Evolutionary conservation across 2,329 filamentous ascomycete genomes (phyloP).

Genomic region (Cladophialophora carrionii): DNA sequence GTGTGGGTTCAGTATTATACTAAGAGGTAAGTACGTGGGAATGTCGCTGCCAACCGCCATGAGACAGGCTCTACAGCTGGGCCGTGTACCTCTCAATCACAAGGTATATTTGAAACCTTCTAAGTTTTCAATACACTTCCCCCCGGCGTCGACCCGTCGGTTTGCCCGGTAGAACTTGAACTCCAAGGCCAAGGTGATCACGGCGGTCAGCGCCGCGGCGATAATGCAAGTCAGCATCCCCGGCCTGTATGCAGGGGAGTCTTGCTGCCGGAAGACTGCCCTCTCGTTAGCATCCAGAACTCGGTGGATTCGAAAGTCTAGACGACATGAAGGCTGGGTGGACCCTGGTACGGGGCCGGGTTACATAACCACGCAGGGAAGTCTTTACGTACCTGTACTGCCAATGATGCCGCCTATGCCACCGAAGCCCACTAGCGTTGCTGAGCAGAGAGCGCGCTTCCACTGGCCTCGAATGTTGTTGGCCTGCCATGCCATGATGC

Average conservation of each 20-base stretch:
- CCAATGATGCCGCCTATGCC: constrained; percentile 77
- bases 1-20: background rate
- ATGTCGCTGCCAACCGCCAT: background rate
- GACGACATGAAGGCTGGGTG: background rate
- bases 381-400: constrained; percentile 52
- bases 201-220: constrained; percentile 23
- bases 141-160: constrained; percentile 44
- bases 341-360: too few species aligned
- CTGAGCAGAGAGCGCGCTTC: constrained; percentile 79
- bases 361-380: too few species aligned
- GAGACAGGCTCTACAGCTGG: too few species aligned
- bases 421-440: constrained; percentile 74
- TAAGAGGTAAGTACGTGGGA: background rate
- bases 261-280: constrained; percentile 60
- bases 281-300: background rate
- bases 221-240: constrained; percentile 41
- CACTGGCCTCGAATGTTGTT: constrained; percentile 88
- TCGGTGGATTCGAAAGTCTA: too few species aligned
- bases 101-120: constrained; percentile 46
- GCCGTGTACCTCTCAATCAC: too few species aligned
- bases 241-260: constrained; percentile 43
- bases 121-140: constrained; percentile 55
- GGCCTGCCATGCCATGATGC: constrained; percentile 75
- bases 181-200: constrained; percentile 23
- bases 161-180: constrained; percentile 30